Evolutionary conservation across 2,329 filamentous ascomycete genomes (phyloP).

Genomic region (Hawksworthiomyces lignivorus): DNA sequence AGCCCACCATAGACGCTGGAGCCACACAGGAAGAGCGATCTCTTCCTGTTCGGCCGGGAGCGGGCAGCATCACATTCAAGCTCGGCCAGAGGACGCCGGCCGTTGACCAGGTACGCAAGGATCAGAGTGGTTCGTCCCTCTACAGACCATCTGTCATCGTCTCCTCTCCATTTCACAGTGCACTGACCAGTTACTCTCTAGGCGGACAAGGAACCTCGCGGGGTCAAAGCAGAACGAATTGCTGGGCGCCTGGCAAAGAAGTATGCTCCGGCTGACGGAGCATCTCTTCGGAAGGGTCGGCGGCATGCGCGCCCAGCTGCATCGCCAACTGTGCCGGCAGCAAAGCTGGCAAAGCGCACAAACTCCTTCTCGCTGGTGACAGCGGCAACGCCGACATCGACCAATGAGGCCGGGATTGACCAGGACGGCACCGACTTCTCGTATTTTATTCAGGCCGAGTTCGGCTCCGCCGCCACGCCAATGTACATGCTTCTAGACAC

Average conservation of each 20-base stretch:
- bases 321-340: background rate
- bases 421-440: slow-evolving; percentile 61
- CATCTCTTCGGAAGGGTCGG: slow-evolving; percentile 10
- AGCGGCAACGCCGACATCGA: slow-evolving; percentile 35
- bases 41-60: background rate
- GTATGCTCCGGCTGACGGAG: slow-evolving; percentile 22
- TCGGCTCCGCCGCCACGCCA: slow-evolving; percentile 47
- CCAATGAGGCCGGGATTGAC: slow-evolving; percentile 46
- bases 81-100: slow-evolving; percentile 5
- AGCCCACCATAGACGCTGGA: background rate
- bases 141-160: too few relatives aligned
- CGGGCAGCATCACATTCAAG: slow-evolving; percentile 1
- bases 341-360: slow-evolving; percentile 26
- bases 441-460: slow-evolving; percentile 51
- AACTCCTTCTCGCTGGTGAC: slow-evolving; percentile 41
- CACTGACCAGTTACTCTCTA: too few relatives aligned
- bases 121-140: too few relatives aligned
- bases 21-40: slow-evolving; percentile 5
- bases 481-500: slow-evolving; percentile 60
- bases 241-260: slow-evolving; percentile 32
- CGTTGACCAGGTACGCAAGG: background rate
- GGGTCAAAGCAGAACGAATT: slow-evolving; percentile 30
- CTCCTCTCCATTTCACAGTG: too few relatives aligned
- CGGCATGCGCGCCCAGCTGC: slow-evolving; percentile 10
- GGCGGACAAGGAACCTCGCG: slow-evolving; percentile 26